Percentiles rank a stretch among this genome's conserved stretches.
phyloP scores from a whole-genome alignment of 345 rosid genomes.

The Salix dunnii region DNA sequence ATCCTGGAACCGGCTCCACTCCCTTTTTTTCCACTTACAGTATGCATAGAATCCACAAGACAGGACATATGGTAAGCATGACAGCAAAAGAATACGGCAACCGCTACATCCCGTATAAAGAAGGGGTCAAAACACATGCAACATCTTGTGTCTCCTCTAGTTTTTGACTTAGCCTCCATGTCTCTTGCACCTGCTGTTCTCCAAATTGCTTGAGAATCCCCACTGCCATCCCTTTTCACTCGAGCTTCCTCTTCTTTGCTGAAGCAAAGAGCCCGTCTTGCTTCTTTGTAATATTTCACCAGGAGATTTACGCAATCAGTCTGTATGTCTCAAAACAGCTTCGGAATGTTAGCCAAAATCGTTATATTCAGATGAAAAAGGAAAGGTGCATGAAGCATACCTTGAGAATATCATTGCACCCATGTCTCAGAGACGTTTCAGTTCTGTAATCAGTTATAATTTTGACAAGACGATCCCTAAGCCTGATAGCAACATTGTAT shows the following conservation, averaged over 20 bases:
- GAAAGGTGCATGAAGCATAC: constrained; percentile 30
- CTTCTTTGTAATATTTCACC: constrained; percentile 86
- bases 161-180: constrained; percentile 83
- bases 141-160: constrained; percentile 81
- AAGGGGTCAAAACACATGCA: constrained; percentile 94
- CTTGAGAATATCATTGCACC: constrained; percentile 97
- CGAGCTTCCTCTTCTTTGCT: constrained; percentile 60
- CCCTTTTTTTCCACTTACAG: constrained; percentile 38
- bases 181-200: constrained; percentile 39
- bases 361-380: constrained; percentile 15
- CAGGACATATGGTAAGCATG: constrained; percentile 87
- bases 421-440: constrained; percentile 95
- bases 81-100: constrained; percentile 84
- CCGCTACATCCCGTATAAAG: constrained; percentile 72
- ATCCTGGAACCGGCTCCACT: constrained; percentile 26
- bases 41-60: constrained; percentile 73
- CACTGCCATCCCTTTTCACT: constrained; percentile 43
- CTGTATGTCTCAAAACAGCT: constrained; percentile 36
- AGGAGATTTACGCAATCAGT: constrained; percentile 90
- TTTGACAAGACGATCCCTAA: constrained; percentile 89
- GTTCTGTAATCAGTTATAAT: constrained; percentile 96
- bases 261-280: constrained; percentile 69
- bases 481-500: constrained; percentile 42
- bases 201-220: constrained; percentile 45
- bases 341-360: constrained; percentile 1